Percentiles rank a stretch among this genome's conserved stretches.
Conservation (phyloP, 2,329 filamentous ascomycete genomes). For the Colletotrichum euphorbiae region DNA sequence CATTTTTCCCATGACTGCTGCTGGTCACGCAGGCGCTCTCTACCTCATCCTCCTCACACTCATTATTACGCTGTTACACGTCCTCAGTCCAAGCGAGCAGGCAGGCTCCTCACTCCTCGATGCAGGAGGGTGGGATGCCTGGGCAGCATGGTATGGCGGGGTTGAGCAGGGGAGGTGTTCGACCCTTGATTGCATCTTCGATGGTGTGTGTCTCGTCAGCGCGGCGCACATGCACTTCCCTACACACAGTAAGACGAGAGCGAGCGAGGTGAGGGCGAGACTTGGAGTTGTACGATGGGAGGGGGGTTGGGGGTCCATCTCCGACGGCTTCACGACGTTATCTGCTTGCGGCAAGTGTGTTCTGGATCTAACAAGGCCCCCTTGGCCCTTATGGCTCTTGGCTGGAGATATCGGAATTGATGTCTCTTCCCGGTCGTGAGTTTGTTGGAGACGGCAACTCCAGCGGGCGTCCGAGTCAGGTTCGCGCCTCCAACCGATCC, state of each 20-base stretch:
- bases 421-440: conserved; percentile 14
- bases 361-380: conserved; percentile 1
- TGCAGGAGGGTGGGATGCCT: conserved; percentile 29
- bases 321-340: conserved; percentile 22
- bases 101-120: background rate
- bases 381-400: background rate
- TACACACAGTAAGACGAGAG: background rate
- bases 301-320: background rate
- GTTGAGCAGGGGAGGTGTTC: conserved; percentile 24
- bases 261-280: conserved; percentile 2
- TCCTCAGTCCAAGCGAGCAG: background rate
- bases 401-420: conserved; percentile 12
- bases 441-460: conserved; percentile 7
- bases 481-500: conserved; percentile 4
- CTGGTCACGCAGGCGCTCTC: background rate
- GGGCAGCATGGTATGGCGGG: conserved; percentile 37
- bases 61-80: background rate
- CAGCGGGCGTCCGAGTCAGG: conserved; percentile 37
- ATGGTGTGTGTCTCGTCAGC: conserved; percentile 30
- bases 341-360: conserved; percentile 15
- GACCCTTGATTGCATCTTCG: conserved; percentile 34
- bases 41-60: background rate
- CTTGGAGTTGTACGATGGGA: conserved; percentile 1
- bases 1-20: background rate
- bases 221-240: conserved; percentile 2